Base-by-base conservation (phyloP, 176 grass and related monocot species). In the Cenchrus purpureus region DNA sequence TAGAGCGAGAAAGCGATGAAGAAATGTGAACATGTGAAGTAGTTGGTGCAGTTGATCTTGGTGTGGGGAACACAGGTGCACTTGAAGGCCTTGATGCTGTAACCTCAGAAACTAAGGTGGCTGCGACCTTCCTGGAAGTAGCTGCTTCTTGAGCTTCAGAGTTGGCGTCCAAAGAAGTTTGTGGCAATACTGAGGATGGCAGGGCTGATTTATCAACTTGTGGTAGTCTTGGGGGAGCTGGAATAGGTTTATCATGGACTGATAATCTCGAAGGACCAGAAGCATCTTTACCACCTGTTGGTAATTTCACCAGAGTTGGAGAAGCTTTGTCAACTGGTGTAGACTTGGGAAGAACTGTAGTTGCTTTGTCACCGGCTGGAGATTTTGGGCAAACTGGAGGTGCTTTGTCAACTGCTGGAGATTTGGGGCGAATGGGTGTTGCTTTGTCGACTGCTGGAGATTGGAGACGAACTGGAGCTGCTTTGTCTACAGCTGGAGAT, bases 51-150 rank as follows among this genome's bases (percentile, higher is more conserved):
- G 86, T 84, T 79, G 82, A 66, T 86, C 82, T 91, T 86, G 85
- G 82, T 31, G 91, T 84, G 42, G 81, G 77, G 45, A 91, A 71
- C 50, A 82, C 84, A 82, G 92, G 95, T 12, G 92, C 95, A 91
- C 92, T 98, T 62, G 89, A 98, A 84, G 92, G 91, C 93, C 95
- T 95, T 16, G 87, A 88, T 68, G 89, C 42, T 76, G 76, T 76
- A n/a, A 70, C 81, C 31, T 87, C 80, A 10, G 85, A 87, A 76
- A 76, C 76, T 79, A 55, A 49, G 64, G 70, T 75, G 28, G 83
- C 44, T 79, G 70, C 42, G 37, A 81, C 81, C 81, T 79, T 91
- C 56, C 65, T 40, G 11, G 59, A 71, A 52, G 32, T 59, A 64
- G 73, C 64, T 11, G 64, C 84, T 79, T 87, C 79, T 68, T 68